Conservation (phyloP, 345 rosid genomes). For the Citrus unshiu region DNA sequence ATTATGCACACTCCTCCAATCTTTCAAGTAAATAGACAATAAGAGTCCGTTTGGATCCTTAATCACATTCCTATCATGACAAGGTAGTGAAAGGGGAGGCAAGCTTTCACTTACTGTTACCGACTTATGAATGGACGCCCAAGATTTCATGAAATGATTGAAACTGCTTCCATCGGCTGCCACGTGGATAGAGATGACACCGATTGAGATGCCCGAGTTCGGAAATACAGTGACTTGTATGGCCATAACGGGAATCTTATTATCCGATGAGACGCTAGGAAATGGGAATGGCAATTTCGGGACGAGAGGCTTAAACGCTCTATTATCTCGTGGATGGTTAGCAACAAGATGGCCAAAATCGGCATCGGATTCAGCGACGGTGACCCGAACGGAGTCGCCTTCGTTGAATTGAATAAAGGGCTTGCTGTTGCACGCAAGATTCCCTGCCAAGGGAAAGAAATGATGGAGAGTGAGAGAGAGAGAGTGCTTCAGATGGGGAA, state of each 20-base stretch:
- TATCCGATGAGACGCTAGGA: not conserved
- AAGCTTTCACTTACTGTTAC: not conserved
- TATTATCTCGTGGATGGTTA: slow-evolving; percentile 24
- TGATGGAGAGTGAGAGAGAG: slow-evolving; percentile 41
- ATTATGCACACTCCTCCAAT: slow-evolving; percentile 17
- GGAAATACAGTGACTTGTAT: slow-evolving; percentile 37
- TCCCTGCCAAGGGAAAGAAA: slow-evolving; percentile 44
- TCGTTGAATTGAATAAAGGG: slow-evolving; percentile 29
- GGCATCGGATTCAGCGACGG: slow-evolving; percentile 27
- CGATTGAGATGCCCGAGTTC: slow-evolving; percentile 34
- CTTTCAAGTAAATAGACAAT: slow-evolving; percentile 12
- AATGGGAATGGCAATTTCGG: slow-evolving; percentile 25
- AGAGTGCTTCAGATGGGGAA: slow-evolving; percentile 44
- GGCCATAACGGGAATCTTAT: slow-evolving; percentile 13
- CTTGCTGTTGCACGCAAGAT: slow-evolving; percentile 2
- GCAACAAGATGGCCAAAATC: slow-evolving; percentile 22
- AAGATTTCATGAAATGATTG: slow-evolving; percentile 28
- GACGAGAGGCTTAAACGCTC: slow-evolving; percentile 17
- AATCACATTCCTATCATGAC: slow-evolving; percentile 21
- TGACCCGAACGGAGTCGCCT: slow-evolving; percentile 27
- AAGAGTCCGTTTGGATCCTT: slow-evolving; percentile 29
- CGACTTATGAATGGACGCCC: slow-evolving; percentile 32
- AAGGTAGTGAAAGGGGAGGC: slow-evolving; percentile 9
- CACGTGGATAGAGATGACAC: slow-evolving; percentile 17
- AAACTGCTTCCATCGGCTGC: slow-evolving; percentile 31